phyloP scores from a whole-genome alignment of 257 asterid genomes.

The Buddleja alternifolia region DNA sequence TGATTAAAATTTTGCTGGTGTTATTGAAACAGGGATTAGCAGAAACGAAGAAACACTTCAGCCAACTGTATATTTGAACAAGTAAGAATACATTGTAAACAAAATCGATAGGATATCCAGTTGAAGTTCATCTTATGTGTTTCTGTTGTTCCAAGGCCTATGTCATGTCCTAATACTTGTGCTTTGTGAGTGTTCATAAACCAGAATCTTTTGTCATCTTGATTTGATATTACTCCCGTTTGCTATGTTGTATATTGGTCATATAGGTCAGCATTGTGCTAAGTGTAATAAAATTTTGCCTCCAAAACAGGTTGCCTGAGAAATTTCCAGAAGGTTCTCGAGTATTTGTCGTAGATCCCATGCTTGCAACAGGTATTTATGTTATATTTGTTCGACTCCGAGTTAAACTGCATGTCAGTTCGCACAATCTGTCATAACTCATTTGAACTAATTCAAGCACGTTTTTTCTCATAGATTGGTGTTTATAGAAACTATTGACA shows the following conservation, averaged over 20 bases:
- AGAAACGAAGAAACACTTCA: conserved; percentile 91
- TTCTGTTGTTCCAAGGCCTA: conserved; percentile 7
- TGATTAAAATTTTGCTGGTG: conserved; percentile 5
- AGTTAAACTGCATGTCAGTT: not conserved
- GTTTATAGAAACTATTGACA: not conserved
- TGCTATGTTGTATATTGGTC: conserved; percentile 1
- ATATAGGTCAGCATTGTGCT: conserved; percentile 15
- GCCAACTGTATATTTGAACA: conserved; percentile 89
- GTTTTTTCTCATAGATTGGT: not conserved
- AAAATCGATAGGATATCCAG: conserved; percentile 7
- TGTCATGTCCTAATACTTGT: not conserved
- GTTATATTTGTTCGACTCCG: not conserved
- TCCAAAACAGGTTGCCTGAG: conserved; percentile 74
- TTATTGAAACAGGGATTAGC: conserved; percentile 62
- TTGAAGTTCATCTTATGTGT: conserved; percentile 5
- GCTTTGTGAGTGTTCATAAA: not conserved
- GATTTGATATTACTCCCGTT: conserved; percentile 17
- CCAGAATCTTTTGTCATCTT: conserved; percentile 1
- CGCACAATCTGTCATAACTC: not conserved
- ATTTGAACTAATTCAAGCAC: not conserved
- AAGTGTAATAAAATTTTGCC: conserved; percentile 17
- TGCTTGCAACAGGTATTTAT: conserved; percentile 93
- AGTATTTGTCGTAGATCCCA: conserved; percentile 88
- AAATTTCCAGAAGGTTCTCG: conserved; percentile 84
- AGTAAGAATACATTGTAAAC: conserved; percentile 55